A percentile compares a stretch with the other conserved stretches of the same genome.
Conservation (phyloP, 2,329 filamentous ascomycete species). For the Penicillium sp. region DNA sequence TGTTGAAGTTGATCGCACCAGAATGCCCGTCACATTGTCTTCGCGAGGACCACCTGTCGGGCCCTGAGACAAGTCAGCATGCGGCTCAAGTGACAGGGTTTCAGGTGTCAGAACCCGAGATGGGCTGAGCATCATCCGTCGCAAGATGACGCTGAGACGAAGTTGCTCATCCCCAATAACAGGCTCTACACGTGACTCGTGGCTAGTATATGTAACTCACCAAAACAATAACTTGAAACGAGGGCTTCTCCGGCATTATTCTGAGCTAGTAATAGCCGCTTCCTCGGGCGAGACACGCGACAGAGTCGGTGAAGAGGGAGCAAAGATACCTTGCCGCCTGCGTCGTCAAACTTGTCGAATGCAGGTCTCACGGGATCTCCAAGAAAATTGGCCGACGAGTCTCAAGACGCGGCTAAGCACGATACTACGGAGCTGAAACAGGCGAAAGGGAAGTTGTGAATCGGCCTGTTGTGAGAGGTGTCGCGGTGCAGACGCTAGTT, state of each 20-base stretch:
- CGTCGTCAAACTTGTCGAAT: background rate
- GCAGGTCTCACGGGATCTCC: background rate
- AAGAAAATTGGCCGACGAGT: background rate
- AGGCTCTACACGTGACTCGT: constrained; percentile 4
- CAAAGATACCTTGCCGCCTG: background rate
- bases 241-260: constrained; percentile 39
- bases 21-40: constrained; percentile 82
- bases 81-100: constrained; percentile 1
- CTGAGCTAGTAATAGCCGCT: background rate
- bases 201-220: constrained; percentile 50
- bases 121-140: background rate
- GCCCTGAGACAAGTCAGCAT: constrained; percentile 58
- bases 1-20: constrained; percentile 76
- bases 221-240: constrained; percentile 71
- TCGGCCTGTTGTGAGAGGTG: background rate
- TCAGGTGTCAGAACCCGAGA: constrained; percentile 19
- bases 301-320: background rate
- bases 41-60: constrained; percentile 86
- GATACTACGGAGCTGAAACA: background rate
- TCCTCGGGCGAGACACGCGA: constrained; percentile 7
- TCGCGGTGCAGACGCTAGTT: background rate
- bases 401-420: constrained; percentile 2
- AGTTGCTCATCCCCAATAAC: background rate
- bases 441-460: constrained; percentile 2
- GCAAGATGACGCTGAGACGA: background rate